phyloP scores from a whole-genome alignment of 1,284 basidiomycete species.

The Paramarasmius palmivorus region DNA sequence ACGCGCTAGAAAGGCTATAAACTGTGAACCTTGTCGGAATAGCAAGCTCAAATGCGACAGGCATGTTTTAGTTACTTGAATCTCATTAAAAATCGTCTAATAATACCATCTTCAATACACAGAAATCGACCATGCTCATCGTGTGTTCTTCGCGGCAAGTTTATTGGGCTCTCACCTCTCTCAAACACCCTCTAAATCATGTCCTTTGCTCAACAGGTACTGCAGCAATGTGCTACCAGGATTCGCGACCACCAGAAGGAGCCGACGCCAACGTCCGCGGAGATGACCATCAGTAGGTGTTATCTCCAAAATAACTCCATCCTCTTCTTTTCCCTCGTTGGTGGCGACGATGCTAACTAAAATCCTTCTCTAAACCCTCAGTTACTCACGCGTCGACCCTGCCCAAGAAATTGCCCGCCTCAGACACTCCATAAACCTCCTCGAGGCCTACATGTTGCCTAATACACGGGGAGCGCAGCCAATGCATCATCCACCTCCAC shows the following conservation, averaged over 20 bases:
- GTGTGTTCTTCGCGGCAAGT: slow-evolving; percentile 72
- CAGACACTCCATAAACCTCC: slow-evolving; percentile 68
- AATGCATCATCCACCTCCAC: slow-evolving; percentile 23
- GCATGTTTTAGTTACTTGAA: slow-evolving; percentile 34
- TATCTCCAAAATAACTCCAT: slow-evolving; percentile 24
- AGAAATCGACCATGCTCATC: slow-evolving; percentile 83
- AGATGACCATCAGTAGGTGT: slow-evolving; percentile 53
- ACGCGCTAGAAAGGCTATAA: slow-evolving; percentile 79
- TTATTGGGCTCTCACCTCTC: slow-evolving; percentile 12
- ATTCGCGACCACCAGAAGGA: slow-evolving; percentile 55
- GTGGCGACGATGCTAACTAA: slow-evolving; percentile 15
- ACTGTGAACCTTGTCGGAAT: slow-evolving; percentile 81
- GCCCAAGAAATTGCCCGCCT: slow-evolving; percentile 71
- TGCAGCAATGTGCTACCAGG: slow-evolving; percentile 74
- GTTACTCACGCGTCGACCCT: slow-evolving; percentile 63
- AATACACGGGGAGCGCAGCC: slow-evolving; percentile 35
- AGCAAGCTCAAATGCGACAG: slow-evolving; percentile 86
- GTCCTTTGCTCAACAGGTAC: slow-evolving; percentile 50
- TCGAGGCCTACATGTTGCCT: slow-evolving; percentile 68
- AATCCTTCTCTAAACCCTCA: slow-evolving; percentile 21
- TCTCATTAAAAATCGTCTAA: slow-evolving; percentile 6
- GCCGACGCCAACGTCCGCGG: slow-evolving; percentile 47
- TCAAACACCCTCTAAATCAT: neutral
- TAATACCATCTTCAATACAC: slow-evolving; percentile 17
- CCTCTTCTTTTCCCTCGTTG: slow-evolving; percentile 5